These are phyloP conservation scores for Dactylonectria macrodidyma DNA, from an alignment of 2,329 filamentous ascomycete genomes.

Conservation along the genomic window DNA sequence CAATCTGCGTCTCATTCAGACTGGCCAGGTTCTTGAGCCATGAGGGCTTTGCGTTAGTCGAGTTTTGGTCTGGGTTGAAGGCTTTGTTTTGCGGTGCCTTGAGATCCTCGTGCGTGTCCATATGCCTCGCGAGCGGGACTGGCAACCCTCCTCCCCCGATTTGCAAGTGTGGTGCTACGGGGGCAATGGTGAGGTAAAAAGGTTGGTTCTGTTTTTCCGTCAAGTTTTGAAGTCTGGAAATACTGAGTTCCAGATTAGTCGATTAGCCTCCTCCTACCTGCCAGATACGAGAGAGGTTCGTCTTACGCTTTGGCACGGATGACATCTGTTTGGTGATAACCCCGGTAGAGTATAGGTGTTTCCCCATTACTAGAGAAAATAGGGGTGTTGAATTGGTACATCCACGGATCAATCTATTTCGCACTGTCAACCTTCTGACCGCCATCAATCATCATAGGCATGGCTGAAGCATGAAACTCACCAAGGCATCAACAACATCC, in stretches of 20 bases:
- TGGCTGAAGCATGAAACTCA: not conserved
- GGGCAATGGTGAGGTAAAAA: constrained; percentile 70
- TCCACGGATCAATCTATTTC: constrained; percentile 20
- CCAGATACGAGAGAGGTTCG: not conserved
- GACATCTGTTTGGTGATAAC: constrained; percentile 32
- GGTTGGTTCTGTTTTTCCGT: constrained; percentile 51
- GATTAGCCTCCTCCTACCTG: not conserved
- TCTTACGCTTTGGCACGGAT: constrained; percentile 30
- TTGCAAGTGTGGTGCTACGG: constrained; percentile 51
- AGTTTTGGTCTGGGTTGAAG: constrained; percentile 69
- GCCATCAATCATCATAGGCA: not conserved
- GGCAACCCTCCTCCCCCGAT: constrained; percentile 47
- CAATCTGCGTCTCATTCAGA: constrained; percentile 11
- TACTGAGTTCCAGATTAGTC: constrained; percentile 3
- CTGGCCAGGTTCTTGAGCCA: constrained; percentile 45
- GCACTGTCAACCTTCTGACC: not conserved
- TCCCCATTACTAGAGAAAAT: constrained; percentile 24
- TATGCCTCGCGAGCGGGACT: constrained; percentile 65
- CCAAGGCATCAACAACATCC: constrained; percentile 16
- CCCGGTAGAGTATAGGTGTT: constrained; percentile 22
- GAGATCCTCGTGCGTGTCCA: constrained; percentile 69
- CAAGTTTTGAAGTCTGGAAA: constrained; percentile 21
- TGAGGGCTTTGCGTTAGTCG: constrained; percentile 17
- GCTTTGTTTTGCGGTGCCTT: constrained; percentile 72
- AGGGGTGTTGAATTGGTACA: constrained; percentile 22